Conservation (phyloP, 768 basidiomycete species). For the Stropharia rugosoannulata region DNA sequence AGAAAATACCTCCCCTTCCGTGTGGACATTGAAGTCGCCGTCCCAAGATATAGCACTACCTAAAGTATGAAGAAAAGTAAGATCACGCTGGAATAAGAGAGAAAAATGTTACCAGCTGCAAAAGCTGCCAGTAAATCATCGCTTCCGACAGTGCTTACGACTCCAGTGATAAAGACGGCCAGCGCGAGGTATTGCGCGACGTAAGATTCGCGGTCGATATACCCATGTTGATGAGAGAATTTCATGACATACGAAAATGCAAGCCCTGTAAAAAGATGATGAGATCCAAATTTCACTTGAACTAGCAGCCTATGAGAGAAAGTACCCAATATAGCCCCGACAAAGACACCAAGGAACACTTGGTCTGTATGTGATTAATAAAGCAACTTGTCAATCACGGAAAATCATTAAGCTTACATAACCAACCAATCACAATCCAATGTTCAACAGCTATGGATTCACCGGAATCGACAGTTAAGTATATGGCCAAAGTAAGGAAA, state of each 20-base stretch:
- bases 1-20: constrained; percentile 84
- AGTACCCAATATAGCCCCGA: constrained; percentile 61
- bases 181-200: constrained; percentile 82
- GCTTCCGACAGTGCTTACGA: constrained; percentile 76
- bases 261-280: constrained; percentile 38
- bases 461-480: constrained; percentile 73
- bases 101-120: constrained; percentile 55
- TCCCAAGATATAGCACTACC: constrained; percentile 94
- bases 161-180: constrained; percentile 71
- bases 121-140: constrained; percentile 92
- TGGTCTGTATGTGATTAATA: constrained; percentile 51
- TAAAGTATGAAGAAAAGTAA: constrained; percentile 16
- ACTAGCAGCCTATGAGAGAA: not conserved
- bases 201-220: constrained; percentile 62
- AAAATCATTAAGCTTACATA: constrained; percentile 43
- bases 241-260: constrained; percentile 74
- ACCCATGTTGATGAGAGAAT: constrained; percentile 27
- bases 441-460: constrained; percentile 65
- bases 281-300: not conserved
- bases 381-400: not conserved
- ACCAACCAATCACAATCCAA: constrained; percentile 86
- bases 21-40: constrained; percentile 76
- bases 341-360: constrained; percentile 69
- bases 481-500: constrained; percentile 84
- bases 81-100: not conserved